Percentiles rank a stretch among this genome's conserved stretches.
These are phyloP conservation scores for Fraxinus excelsior DNA, from an alignment of 257 asterid genomes.

Conservation along the genomic window DNA sequence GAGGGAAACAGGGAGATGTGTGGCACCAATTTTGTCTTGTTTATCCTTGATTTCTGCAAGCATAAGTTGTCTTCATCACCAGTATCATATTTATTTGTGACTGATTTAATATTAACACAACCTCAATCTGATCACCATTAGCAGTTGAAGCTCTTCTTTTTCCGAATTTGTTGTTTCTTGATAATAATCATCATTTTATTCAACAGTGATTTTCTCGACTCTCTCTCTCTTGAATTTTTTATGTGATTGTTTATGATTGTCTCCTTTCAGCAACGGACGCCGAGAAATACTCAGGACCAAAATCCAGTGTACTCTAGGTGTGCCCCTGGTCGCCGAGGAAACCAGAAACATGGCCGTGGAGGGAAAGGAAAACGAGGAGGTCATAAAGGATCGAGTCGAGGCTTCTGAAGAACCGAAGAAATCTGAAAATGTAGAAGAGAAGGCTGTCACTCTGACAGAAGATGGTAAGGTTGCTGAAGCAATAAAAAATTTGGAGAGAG, in stretches of 20 bases:
- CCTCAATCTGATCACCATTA: too few species aligned
- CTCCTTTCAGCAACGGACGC: not conserved
- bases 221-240: not conserved
- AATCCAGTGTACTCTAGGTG: not conserved
- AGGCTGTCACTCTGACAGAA: not conserved
- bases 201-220: not conserved
- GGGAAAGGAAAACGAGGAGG: slow-evolving; percentile 12
- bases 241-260: not conserved
- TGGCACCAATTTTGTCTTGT: too few species aligned
- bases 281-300: not conserved
- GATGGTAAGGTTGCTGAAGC: slow-evolving; percentile 14
- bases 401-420: slow-evolving; percentile 12
- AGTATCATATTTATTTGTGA: too few species aligned
- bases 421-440: slow-evolving; percentile 11
- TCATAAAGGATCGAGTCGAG: slow-evolving; percentile 13
- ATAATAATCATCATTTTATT: not conserved
- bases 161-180: not conserved
- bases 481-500: not conserved
- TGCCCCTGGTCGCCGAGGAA: not conserved
- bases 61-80: too few species aligned
- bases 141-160: too few species aligned
- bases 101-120: too few species aligned
- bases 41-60: too few species aligned
- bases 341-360: slow-evolving; percentile 15
- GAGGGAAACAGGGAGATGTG: too few species aligned